Evolutionary conservation across 441 rosid species (phyloP).

Genomic region (Croton setiger): DNA sequence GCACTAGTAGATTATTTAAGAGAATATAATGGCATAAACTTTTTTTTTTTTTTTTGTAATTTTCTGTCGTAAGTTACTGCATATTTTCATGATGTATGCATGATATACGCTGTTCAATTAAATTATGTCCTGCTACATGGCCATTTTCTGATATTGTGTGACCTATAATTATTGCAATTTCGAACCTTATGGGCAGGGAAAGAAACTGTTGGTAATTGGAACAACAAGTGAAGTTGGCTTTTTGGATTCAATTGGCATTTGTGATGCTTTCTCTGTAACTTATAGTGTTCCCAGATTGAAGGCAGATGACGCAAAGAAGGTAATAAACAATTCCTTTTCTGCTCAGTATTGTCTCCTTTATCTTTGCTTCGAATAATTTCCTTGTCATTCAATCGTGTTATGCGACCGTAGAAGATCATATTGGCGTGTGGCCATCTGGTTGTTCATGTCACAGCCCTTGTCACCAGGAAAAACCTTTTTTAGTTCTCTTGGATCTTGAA

Average conservation of each 20-base stretch:
- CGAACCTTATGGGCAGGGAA: constrained; percentile 51
- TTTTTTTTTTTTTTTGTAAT: no score
- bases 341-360: not conserved
- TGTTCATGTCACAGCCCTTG: not conserved
- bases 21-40: not conserved
- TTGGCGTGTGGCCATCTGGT: not conserved
- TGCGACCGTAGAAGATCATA: not conserved
- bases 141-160: not conserved
- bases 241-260: constrained; percentile 73
- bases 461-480: not conserved
- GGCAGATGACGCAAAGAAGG: constrained; percentile 80
- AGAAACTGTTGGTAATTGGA: constrained; percentile 85
- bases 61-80: not conserved
- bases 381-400: not conserved
- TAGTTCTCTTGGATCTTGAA: not conserved
- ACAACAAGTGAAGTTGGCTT: constrained; percentile 91
- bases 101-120: not conserved
- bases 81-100: not conserved
- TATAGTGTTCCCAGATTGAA: constrained; percentile 72
- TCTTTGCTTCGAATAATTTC: no score
- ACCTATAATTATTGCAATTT: constrained; percentile 3
- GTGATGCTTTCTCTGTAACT: constrained; percentile 73
- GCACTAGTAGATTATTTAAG: not conserved
- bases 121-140: not conserved
- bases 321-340: constrained; percentile 21